These are phyloP conservation scores for Exophiala aquamarina DNA, from an alignment of 2,329 filamentous ascomycete genomes.

Conservation along the genomic window DNA sequence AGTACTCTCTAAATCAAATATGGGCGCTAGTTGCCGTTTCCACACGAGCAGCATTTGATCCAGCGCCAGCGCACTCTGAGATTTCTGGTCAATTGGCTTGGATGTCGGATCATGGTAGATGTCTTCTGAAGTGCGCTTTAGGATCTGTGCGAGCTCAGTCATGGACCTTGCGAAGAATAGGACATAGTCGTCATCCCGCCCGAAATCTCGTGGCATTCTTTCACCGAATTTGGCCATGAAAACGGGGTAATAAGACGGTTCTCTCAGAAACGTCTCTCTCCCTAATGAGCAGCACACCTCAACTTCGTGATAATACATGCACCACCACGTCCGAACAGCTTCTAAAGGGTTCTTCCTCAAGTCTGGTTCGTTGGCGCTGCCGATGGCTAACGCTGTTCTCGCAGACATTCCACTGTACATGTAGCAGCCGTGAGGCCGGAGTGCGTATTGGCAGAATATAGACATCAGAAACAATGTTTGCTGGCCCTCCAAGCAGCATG, in stretches of 20 bases:
- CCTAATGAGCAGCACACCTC: conserved; percentile 35
- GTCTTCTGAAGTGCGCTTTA: conserved; percentile 31
- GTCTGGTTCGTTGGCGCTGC: conserved; percentile 29
- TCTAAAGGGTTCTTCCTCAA: conserved; percentile 26
- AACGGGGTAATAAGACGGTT: conserved; percentile 30
- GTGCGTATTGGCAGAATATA: conserved; percentile 35
- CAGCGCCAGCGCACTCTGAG: conserved; percentile 26
- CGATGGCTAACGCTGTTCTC: conserved; percentile 36
- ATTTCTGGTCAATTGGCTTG: conserved; percentile 25
- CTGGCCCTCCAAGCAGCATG: conserved; percentile 30
- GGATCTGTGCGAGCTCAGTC: conserved; percentile 30
- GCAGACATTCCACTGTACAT: conserved; percentile 39
- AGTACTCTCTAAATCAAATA: conserved; percentile 26
- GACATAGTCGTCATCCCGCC: conserved; percentile 4
- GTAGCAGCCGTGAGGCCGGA: conserved; percentile 37
- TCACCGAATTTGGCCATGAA: conserved; percentile 26
- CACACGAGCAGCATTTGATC: conserved; percentile 25
- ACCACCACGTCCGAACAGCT: conserved; percentile 31
- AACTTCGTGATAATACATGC: conserved; percentile 20
- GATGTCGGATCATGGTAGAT: conserved; percentile 28
- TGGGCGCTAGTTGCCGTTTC: conserved; percentile 26
- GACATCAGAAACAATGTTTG: conserved; percentile 32
- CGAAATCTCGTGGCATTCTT: conserved; percentile 30
- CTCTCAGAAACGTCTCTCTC: conserved; percentile 32
- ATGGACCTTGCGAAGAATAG: conserved; percentile 14